Percentiles rank a stretch among this genome's conserved stretches.
phyloP scores from a whole-genome alignment of 2,329 filamentous ascomycete genomes.

The Ceratocystis lukuohia region DNA sequence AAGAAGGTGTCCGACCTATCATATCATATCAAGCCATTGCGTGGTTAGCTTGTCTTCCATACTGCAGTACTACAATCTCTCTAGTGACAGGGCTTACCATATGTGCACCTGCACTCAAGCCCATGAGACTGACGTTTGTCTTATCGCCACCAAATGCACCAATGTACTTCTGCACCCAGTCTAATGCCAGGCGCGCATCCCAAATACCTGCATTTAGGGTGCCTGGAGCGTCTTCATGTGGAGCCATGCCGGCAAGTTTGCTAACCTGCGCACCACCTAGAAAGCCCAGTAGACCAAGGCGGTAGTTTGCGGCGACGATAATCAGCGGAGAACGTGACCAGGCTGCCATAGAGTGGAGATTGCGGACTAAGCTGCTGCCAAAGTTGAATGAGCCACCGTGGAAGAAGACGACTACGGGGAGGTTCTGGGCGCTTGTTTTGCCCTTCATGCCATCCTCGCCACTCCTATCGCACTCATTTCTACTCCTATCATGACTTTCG shows the following conservation, averaged over 20 bases:
- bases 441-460: slow-evolving; percentile 15
- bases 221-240: slow-evolving; percentile 25
- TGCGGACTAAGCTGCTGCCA: slow-evolving; percentile 39
- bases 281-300: slow-evolving; percentile 57
- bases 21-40: not conserved
- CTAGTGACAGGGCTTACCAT: slow-evolving; percentile 31
- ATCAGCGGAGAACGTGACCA: slow-evolving; percentile 42
- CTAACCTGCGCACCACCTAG: slow-evolving; percentile 40
- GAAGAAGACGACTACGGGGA: slow-evolving; percentile 44
- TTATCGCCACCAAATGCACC: slow-evolving; percentile 46
- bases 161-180: slow-evolving; percentile 50
- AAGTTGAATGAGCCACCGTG: slow-evolving; percentile 52
- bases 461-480: slow-evolving; percentile 16
- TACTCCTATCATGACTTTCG: slow-evolving; percentile 19
- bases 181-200: slow-evolving; percentile 45
- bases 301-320: slow-evolving; percentile 48
- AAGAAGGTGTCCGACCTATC: slow-evolving; percentile 53
- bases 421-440: slow-evolving; percentile 21
- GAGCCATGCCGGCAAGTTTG: slow-evolving; percentile 32
- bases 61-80: not conserved
- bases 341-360: slow-evolving; percentile 48
- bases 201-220: slow-evolving; percentile 50
- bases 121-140: slow-evolving; percentile 46
- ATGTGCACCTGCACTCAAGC: slow-evolving; percentile 48
- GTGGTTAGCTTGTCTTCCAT: slow-evolving; percentile 16